phyloP scores from a whole-genome alignment of 768 basidiomycete species.

The Russula sp. region DNA sequence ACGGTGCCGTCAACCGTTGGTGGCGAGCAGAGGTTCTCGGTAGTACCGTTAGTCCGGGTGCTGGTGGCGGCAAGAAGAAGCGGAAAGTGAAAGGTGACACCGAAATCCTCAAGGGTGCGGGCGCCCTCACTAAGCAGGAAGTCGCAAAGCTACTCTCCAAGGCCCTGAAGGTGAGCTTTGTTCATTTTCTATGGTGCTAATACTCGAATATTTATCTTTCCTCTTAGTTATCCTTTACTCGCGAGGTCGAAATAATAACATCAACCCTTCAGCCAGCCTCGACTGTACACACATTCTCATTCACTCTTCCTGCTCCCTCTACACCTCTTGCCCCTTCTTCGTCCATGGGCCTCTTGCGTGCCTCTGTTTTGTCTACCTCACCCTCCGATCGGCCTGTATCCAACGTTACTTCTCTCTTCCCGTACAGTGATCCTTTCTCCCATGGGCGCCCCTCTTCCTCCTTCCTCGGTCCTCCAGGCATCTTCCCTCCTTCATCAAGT shows the following conservation, averaged over 20 bases:
- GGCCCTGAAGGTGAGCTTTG: constrained; percentile 66
- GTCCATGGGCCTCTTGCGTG: constrained; percentile 64
- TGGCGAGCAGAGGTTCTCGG: constrained; percentile 91
- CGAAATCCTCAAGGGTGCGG: constrained; percentile 66
- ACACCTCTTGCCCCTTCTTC: constrained; percentile 72
- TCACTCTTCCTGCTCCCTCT: constrained; percentile 70
- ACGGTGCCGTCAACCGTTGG: constrained; percentile 82
- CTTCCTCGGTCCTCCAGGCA: constrained; percentile 71
- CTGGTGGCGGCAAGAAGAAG: constrained; percentile 67
- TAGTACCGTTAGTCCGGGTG: constrained; percentile 78
- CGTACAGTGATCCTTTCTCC: constrained; percentile 73
- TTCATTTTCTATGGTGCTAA: neutral
- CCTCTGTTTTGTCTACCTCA: constrained; percentile 58
- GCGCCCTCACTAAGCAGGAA: constrained; percentile 78
- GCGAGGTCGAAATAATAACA: constrained; percentile 90
- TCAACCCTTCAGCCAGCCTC: constrained; percentile 92
- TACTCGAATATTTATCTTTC: neutral
- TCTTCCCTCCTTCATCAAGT: constrained; percentile 38
- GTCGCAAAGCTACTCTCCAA: constrained; percentile 89
- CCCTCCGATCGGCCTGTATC: constrained; percentile 44
- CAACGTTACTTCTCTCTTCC: constrained; percentile 66
- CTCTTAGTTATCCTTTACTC: constrained; percentile 76
- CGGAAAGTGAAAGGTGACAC: constrained; percentile 57
- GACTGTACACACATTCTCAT: constrained; percentile 89
- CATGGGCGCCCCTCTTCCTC: constrained; percentile 68